Evolutionary conservation across 2,329 filamentous ascomycete species (phyloP), one percentile per base, ranked within the genome.

Genomic region (Colletotrichum sp.): DNA sequence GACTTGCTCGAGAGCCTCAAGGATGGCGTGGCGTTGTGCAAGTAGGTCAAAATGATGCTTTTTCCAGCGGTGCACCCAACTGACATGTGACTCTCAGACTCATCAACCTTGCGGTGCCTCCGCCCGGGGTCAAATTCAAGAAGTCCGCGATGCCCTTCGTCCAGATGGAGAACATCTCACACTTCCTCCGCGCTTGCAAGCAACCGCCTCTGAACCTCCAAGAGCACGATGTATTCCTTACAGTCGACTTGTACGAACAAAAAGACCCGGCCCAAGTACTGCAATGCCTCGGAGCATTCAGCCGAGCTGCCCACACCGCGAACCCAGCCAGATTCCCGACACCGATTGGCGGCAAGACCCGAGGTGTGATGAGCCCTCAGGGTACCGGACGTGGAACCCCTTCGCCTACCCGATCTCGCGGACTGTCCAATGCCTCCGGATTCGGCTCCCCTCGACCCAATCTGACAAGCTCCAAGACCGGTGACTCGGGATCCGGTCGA

Each of bases 81-180:
- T 81, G 82, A 82, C 69, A 43, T 58, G 24, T 58, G 26, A 55
- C 6, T 30, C 64, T 3, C 78, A 97, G 95, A 81, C 92, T 98
- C 68, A 91, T 95, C 81, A 98, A 98, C 82, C 89, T 96, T 72
- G 94, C 91, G 36, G 85, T 94, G 48, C 94, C 95, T 30, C 91
- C 93, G 18, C 94, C 95, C 1, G 94, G 94, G 36, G 91, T 98
- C 85, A 95, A 94, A 84, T 98, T 94, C 90, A 98, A 98, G 86
- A 90, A 94, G 82, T 98, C 96, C 1, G 87, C 92, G 55, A 98
- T 98, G 96, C 97, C 97, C 0, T 99, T 99, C 83, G 96, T 98
- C 55, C 97, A 99, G 85, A 98, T 98, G 96, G 97, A 99, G 85
- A 99, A 99, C 83, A 98, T 99, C 82, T 97, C 96, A 6, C 95